Evolutionary conservation across 345 rosid species (phyloP).

Genomic region (Rubroshorea leprosula): DNA sequence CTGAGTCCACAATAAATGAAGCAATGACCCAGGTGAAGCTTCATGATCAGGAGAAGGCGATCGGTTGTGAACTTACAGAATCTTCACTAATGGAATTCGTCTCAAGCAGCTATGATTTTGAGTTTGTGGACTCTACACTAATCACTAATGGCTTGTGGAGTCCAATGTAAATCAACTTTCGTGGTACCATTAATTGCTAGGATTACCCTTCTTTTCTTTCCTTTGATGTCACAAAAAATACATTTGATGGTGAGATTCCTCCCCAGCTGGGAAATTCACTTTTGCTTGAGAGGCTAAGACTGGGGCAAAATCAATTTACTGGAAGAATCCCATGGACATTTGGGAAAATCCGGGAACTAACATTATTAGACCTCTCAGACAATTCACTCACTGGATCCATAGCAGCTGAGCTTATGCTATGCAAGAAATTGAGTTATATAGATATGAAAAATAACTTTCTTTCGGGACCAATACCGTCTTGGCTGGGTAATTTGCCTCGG

Average conservation of each 20-base stretch:
- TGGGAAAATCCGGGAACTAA: conserved; percentile 59
- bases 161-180: no score
- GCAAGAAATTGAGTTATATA: conserved; percentile 70
- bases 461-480: conserved; percentile 60
- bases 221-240: conserved; percentile 74
- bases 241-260: conserved; percentile 63
- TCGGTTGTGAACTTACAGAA: no score
- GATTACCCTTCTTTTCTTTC: conserved; percentile 66
- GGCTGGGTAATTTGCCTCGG: conserved; percentile 62
- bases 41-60: no score
- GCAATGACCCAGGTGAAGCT: no score
- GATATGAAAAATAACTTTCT: conserved; percentile 81
- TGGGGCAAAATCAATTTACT: conserved; percentile 65
- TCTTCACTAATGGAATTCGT: no score
- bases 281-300: conserved; percentile 68
- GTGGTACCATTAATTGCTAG: no score
- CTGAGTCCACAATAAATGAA: no score
- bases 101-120: no score
- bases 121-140: no score
- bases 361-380: conserved; percentile 64
- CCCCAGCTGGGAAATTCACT: conserved; percentile 67
- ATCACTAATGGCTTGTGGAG: no score
- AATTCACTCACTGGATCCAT: conserved; percentile 67
- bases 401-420: conserved; percentile 56
- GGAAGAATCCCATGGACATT: conserved; percentile 80